A percentile compares a stretch with the other conserved stretches of the same genome.
Evolutionary conservation across 2,329 filamentous ascomycete genomes (phyloP).

Genomic region (Talaromyces sp.): DNA sequence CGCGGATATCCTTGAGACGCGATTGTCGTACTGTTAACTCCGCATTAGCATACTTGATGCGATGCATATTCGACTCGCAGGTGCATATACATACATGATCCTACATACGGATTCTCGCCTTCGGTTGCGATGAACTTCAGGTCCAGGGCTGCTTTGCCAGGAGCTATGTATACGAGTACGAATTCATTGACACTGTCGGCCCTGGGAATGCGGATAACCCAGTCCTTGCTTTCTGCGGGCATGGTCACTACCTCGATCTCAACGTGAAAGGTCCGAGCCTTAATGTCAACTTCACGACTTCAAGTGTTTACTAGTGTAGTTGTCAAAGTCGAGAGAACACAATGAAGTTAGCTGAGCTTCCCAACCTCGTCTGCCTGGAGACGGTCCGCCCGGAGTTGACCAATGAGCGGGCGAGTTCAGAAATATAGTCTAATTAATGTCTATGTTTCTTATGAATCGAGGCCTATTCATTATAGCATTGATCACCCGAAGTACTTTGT

Average conservation of each 20-base stretch:
- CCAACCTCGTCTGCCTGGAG: conserved; percentile 12
- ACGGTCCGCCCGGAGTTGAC: conserved; percentile 3
- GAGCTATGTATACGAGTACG: conserved; percentile 51
- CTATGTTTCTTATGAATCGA: neutral
- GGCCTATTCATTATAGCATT: neutral
- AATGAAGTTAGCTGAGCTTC: conserved; percentile 4
- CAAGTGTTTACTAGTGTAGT: neutral
- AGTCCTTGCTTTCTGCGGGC: conserved; percentile 22
- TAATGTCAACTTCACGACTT: neutral
- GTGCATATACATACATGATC: conserved; percentile 36
- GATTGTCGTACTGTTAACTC: conserved; percentile 34
- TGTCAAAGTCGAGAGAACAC: neutral
- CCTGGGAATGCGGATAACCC: conserved; percentile 50
- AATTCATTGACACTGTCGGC: conserved; percentile 39
- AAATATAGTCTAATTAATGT: neutral
- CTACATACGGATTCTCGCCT: conserved; percentile 53
- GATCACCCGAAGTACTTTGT: too few species aligned
- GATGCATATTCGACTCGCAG: neutral
- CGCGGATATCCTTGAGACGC: conserved; percentile 36
- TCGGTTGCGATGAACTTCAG: conserved; percentile 57
- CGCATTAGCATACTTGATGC: neutral
- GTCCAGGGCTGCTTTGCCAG: conserved; percentile 45
- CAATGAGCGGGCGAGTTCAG: neutral
- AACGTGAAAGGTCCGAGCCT: neutral
- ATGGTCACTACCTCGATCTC: neutral